A percentile compares a stretch with the other conserved stretches of the same genome.
phyloP scores from a whole-genome alignment of 78 protist genomes.

The Bodo saltans region DNA sequence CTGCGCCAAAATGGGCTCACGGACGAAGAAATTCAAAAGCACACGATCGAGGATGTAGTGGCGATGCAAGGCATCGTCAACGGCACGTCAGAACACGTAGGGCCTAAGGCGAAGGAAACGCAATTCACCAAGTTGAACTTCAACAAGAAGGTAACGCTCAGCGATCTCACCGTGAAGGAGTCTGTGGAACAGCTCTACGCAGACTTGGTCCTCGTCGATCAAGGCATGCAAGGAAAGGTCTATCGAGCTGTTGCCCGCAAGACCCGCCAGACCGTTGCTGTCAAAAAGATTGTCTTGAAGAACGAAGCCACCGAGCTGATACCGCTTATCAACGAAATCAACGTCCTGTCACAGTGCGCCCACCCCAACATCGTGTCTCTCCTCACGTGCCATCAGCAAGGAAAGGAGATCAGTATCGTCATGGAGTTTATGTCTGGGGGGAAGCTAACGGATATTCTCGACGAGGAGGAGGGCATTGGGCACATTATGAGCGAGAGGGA shows the following conservation, averaged over 20 bases:
- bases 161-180: no score
- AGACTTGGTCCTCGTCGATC: constrained; percentile 10
- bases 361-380: constrained; percentile 31
- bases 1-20: no score
- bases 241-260: constrained; percentile 1
- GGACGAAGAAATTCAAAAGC: no score
- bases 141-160: no score
- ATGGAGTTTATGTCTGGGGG: constrained; percentile 92
- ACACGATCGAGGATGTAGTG: no score
- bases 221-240: constrained; percentile 13
- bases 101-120: no score
- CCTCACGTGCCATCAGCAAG: constrained; percentile 31
- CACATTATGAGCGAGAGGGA: constrained; percentile 65
- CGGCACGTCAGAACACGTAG: no score
- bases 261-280: constrained; percentile 22
- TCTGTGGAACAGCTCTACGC: no score
- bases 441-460: constrained; percentile 72
- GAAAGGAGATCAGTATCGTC: constrained; percentile 77
- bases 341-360: constrained; percentile 16
- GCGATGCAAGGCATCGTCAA: no score
- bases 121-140: no score
- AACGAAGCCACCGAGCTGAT: constrained; percentile 4
- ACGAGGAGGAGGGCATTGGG: no score
- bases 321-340: constrained; percentile 27
- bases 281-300: constrained; percentile 29